A percentile compares a stretch with the other conserved stretches of the same genome.
Conservation (phyloP, 257 asterid species). For the Nicotiana tomentosiformis region DNA sequence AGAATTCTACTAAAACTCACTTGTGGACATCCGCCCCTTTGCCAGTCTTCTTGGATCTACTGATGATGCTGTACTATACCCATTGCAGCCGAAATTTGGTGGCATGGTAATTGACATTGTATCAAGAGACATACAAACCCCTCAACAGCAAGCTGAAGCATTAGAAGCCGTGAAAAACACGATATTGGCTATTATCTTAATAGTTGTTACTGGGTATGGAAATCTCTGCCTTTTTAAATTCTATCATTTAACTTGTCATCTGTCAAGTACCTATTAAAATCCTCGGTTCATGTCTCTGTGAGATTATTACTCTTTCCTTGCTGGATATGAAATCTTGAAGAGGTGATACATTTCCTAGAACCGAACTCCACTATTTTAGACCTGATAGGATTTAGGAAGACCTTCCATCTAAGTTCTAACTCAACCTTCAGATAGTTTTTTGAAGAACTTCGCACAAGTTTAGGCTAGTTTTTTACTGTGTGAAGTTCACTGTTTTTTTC, state of each 20-base stretch:
- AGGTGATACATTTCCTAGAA: background rate
- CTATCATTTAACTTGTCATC: background rate
- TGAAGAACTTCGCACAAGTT: background rate
- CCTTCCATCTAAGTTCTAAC: background rate
- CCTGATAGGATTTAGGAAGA: background rate
- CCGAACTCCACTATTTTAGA: background rate
- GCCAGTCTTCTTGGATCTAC: background rate
- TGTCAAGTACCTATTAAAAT: background rate
- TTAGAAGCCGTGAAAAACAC: slow-evolving; percentile 50
- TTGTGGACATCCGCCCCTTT: too few relatives aligned
- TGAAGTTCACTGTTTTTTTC: background rate
- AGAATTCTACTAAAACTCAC: background rate
- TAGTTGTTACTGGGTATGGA: slow-evolving; percentile 60
- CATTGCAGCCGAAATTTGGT: slow-evolving; percentile 64
- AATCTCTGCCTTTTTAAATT: background rate
- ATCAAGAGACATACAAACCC: slow-evolving; percentile 50
- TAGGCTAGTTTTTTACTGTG: background rate
- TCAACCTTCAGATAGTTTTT: too few relatives aligned
- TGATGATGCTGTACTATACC: background rate
- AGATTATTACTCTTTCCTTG: background rate
- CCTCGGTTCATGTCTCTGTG: background rate
- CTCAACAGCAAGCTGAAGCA: slow-evolving; percentile 60
- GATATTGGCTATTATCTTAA: slow-evolving; percentile 41
- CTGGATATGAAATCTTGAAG: background rate
- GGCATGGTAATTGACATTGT: slow-evolving; percentile 70